These are phyloP conservation scores for Silene uniflora DNA, from an alignment of 148 eudicot genomes.

Conservation along the genomic window DNA sequence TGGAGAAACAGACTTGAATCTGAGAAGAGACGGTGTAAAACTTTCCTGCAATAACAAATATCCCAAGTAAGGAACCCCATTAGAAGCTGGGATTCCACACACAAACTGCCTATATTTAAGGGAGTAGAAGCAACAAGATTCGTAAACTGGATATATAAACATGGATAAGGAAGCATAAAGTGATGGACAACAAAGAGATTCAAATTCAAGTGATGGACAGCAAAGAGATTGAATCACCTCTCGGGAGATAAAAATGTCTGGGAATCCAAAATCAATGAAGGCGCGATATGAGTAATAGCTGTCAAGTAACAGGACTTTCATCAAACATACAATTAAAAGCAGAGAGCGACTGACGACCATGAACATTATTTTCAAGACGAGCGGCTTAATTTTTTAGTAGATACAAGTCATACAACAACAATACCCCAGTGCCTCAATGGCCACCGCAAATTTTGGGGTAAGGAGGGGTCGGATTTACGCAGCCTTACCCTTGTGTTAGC, in stretches of 20 bases:
- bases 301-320: slow-evolving; percentile 30
- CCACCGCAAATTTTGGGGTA: too few relatives aligned
- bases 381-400: background rate
- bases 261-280: slow-evolving; percentile 89
- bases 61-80: background rate
- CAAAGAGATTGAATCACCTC: slow-evolving; percentile 51
- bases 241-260: slow-evolving; percentile 95
- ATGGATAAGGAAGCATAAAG: background rate
- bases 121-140: background rate
- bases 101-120: background rate
- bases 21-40: background rate
- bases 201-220: background rate
- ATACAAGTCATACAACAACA: background rate
- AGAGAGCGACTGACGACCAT: background rate
- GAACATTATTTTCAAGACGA: background rate
- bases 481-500: too few relatives aligned
- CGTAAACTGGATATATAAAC: background rate
- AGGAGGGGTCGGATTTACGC: too few relatives aligned
- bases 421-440: too few relatives aligned
- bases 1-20: background rate
- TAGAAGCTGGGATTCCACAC: background rate
- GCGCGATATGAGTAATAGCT: slow-evolving; percentile 91
- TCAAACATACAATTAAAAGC: slow-evolving; percentile 11
- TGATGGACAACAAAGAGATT: slow-evolving; percentile 1
- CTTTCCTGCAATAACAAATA: background rate